These are phyloP conservation scores for Alternaria sp. DNA, from an alignment of 2,329 filamentous ascomycete genomes.

Conservation along the genomic window DNA sequence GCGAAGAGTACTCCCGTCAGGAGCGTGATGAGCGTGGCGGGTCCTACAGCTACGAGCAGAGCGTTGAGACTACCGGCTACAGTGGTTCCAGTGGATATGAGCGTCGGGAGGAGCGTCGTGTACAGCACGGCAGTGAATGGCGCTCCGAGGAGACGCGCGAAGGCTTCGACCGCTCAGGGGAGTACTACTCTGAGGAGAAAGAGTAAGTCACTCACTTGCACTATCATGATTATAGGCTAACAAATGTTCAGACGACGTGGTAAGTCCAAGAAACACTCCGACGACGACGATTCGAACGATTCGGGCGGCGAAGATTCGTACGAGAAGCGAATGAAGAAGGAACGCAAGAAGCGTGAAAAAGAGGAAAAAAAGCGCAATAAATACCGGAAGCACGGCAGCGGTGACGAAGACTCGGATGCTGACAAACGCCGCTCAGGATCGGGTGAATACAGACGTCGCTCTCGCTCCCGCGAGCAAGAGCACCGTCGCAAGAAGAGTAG, in stretches of 20 bases:
- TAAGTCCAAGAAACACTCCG: slow-evolving; percentile 54
- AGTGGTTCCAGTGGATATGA: slow-evolving; percentile 64
- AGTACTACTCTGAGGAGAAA: slow-evolving; percentile 54
- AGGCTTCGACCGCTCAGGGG: slow-evolving; percentile 48
- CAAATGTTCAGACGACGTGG: slow-evolving; percentile 39
- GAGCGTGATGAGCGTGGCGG: slow-evolving; percentile 61
- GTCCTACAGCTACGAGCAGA: slow-evolving; percentile 67
- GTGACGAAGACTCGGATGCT: slow-evolving; percentile 26
- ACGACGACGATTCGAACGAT: slow-evolving; percentile 44
- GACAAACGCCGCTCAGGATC: slow-evolving; percentile 34
- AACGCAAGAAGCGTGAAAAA: slow-evolving; percentile 34
- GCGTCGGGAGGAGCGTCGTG: slow-evolving; percentile 64
- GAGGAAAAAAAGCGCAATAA: slow-evolving; percentile 30
- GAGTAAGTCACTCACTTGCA: slow-evolving; percentile 39
- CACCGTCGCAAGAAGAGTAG: slow-evolving; percentile 30
- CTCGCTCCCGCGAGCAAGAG: slow-evolving; percentile 27
- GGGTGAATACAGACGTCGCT: slow-evolving; percentile 22
- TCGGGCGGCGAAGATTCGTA: slow-evolving; percentile 42
- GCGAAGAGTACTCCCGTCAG: slow-evolving; percentile 69
- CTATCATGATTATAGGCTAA: slow-evolving; percentile 19
- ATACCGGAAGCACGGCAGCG: slow-evolving; percentile 24
- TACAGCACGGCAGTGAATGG: slow-evolving; percentile 56
- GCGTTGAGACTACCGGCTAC: slow-evolving; percentile 62
- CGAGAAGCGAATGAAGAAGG: slow-evolving; percentile 31
- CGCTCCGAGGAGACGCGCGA: slow-evolving; percentile 49